phyloP scores from a whole-genome alignment of 805 yeast species.

The Priceomyces castillae region DNA sequence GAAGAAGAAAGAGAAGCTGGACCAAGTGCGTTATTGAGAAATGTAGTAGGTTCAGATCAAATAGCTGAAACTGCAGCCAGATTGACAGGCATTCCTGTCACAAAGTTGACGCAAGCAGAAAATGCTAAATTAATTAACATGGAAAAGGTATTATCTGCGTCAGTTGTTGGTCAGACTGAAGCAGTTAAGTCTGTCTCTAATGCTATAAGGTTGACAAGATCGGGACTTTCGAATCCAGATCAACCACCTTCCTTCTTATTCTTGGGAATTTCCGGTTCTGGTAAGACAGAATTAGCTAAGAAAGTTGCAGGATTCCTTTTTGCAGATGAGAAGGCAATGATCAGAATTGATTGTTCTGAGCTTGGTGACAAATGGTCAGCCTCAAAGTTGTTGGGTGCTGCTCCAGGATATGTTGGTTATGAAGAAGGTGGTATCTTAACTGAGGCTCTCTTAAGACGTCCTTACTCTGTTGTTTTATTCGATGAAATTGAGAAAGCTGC shows the following conservation, averaged over 20 bases:
- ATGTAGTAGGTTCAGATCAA: constrained; percentile 87
- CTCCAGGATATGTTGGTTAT: constrained; percentile 93
- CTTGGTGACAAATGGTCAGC: constrained; percentile 93
- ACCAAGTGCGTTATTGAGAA: constrained; percentile 68
- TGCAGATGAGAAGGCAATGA: constrained; percentile 95
- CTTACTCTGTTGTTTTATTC: constrained; percentile 92
- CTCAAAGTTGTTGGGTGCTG: constrained; percentile 92
- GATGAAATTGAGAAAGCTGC: constrained; percentile 99
- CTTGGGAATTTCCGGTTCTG: constrained; percentile 94
- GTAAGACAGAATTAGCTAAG: constrained; percentile 97
- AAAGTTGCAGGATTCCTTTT: constrained; percentile 94
- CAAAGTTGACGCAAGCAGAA: constrained; percentile 92
- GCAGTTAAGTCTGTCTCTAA: constrained; percentile 96
- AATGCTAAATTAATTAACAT: constrained; percentile 89
- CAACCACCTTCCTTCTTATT: constrained; percentile 96
- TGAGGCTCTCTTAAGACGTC: constrained; percentile 84
- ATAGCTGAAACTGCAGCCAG: constrained; percentile 97
- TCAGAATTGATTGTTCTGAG: constrained; percentile 97
- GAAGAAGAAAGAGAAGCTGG: constrained; percentile 68
- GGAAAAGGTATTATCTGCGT: constrained; percentile 80
- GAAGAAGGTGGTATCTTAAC: constrained; percentile 97
- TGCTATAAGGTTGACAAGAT: constrained; percentile 87
- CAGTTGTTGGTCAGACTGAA: constrained; percentile 92
- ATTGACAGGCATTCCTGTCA: constrained; percentile 94
- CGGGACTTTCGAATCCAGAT: constrained; percentile 93